Percentiles rank a stretch among this genome's conserved stretches.
Conservation (phyloP, 129 eudicot genomes). For the Chrysanthemum seticuspe region DNA sequence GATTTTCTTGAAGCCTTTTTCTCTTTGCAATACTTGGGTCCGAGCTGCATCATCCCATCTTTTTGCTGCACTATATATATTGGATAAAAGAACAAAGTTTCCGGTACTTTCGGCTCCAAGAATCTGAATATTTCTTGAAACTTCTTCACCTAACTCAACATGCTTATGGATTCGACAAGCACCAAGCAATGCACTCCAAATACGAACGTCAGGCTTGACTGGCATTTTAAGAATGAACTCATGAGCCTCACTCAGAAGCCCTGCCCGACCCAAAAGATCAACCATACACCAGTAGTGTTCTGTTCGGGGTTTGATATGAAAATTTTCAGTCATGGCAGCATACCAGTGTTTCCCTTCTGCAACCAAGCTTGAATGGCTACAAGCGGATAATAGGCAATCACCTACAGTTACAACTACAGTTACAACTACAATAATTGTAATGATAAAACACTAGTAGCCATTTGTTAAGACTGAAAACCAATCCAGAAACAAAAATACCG, state of each 20-base stretch:
- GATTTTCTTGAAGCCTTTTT: conserved; percentile 63
- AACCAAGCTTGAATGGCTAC: conserved; percentile 91
- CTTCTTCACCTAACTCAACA: conserved; percentile 63
- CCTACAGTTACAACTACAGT: too few species aligned
- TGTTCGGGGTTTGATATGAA: conserved; percentile 46
- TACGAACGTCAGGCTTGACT: conserved; percentile 56
- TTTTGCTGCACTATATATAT: conserved; percentile 68
- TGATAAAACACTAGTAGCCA: too few species aligned
- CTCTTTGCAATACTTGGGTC: conserved; percentile 70
- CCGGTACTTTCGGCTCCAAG: conserved; percentile 76
- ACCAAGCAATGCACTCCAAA: conserved; percentile 87
- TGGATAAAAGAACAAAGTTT: conserved; percentile 77
- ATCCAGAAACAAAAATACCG: too few species aligned
- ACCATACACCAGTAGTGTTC: conserved; percentile 95
- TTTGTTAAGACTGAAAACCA: too few species aligned
- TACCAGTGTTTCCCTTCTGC: conserved; percentile 65
- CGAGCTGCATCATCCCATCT: conserved; percentile 90
- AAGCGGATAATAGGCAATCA: conserved; percentile 62
- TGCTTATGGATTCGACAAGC: conserved; percentile 76
- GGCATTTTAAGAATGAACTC: conserved; percentile 59
- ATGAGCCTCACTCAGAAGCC: conserved; percentile 62
- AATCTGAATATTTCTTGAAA: conserved; percentile 50
- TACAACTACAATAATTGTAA: too few species aligned
- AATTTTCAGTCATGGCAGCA: conserved; percentile 50
- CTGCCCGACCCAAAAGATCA: conserved; percentile 88